Conservation (phyloP, 441 rosid species). For the Adansonia gregorii region DNA sequence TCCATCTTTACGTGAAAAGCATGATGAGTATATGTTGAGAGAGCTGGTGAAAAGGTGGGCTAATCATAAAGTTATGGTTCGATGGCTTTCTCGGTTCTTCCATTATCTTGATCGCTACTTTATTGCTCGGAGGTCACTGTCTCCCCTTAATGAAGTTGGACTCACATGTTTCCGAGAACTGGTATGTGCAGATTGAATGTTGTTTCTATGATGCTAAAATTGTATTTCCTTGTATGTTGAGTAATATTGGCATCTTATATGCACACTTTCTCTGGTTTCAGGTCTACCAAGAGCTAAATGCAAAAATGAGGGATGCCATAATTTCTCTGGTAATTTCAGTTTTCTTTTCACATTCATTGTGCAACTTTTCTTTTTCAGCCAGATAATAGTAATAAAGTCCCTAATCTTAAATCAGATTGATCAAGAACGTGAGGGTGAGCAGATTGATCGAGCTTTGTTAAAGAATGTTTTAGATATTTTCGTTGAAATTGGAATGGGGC, state of each 20-base stretch:
- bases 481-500: conserved; percentile 57
- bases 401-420: conserved; percentile 38
- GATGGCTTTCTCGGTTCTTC: conserved; percentile 59
- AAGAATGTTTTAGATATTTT: conserved; percentile 54
- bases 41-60: conserved; percentile 58
- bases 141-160: conserved; percentile 56
- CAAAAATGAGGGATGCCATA: conserved; percentile 53
- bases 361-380: background rate
- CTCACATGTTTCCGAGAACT: conserved; percentile 40
- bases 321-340: conserved; percentile 41
- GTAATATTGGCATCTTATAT: background rate
- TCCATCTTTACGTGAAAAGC: conserved; percentile 52
- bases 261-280: conserved; percentile 25
- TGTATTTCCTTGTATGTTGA: background rate
- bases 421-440: conserved; percentile 59
- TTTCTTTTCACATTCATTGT: background rate
- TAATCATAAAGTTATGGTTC: conserved; percentile 55
- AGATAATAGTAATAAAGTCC: background rate
- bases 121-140: conserved; percentile 45
- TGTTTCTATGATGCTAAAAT: background rate
- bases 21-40: conserved; percentile 54
- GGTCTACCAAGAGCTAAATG: conserved; percentile 44
- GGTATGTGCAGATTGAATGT: conserved; percentile 18
- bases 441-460: conserved; percentile 51
- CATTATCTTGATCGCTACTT: conserved; percentile 53